Base-by-base conservation (phyloP, 1,139 yeast species). In the Debaryomyces singareniensis region DNA sequence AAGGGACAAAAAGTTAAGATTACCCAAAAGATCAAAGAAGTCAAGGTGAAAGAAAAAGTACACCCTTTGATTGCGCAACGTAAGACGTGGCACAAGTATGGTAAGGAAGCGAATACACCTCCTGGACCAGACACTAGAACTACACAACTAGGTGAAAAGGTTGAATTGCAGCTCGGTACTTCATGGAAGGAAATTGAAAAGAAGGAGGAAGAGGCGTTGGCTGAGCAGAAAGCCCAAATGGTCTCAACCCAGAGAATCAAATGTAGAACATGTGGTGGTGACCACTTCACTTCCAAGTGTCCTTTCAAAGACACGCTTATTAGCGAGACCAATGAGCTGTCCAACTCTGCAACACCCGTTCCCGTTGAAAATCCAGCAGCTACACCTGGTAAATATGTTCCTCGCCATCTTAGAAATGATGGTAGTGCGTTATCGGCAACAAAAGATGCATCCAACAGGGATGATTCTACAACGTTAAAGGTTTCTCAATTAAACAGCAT, bases 201-300 rank as follows among this genome's bases (percentile, higher is more conserved):
- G 53, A 57, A 61, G 46, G 68, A 63, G 53, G 80, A 75, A 55
- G 76, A 72, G 54, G 70, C 71, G 49, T 73, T 76, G 57, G 71
- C 70, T 37, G 72, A 69, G 49, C 73, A 63, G 47, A 55, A 52
- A 44, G 67, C 74, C 37, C 68, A 68, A 43, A 61, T 62, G 44
- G 68, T 65, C 29, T 58, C 70, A 30, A 60, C 60, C 35, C 70
- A 67, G 43, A 57, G 73, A 42, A 62, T 81, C 49, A 68, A 64
- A 50, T 91, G 98, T 76, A 84, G 97, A 75, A 68, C 74, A 36
- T 91, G 99, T 81, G 81, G 82, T 42, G 96, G 96, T 51, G 83
- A 78, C 44, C 99, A 91, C 71, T 86, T 80, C 74, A 84, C 97
- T 25, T 68, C 89, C 55, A 80, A 83, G 64, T 91, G 99, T 82